Percentiles rank a stretch among this genome's conserved stretches.
phyloP scores from a whole-genome alignment of 345 rosid genomes.

The Salix exigua region DNA sequence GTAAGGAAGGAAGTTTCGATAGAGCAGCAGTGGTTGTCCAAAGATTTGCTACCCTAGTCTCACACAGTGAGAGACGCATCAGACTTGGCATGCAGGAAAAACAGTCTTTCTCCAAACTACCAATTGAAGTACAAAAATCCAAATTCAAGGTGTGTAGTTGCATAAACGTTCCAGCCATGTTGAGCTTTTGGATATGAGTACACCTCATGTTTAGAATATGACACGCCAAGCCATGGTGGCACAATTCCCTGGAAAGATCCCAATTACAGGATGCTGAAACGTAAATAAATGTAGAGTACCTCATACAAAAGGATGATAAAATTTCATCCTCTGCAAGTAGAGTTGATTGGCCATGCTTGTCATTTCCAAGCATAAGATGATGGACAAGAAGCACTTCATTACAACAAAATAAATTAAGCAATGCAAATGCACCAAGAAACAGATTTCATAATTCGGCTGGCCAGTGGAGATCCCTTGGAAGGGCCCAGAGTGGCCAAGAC shows the following conservation, averaged over 20 bases:
- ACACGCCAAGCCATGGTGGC: conserved; percentile 54
- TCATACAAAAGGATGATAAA: background rate
- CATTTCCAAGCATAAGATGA: background rate
- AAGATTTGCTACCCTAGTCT: conserved; percentile 69
- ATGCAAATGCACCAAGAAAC: background rate
- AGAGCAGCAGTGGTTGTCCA: conserved; percentile 80
- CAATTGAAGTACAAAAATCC: conserved; percentile 55
- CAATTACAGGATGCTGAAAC: conserved; percentile 31
- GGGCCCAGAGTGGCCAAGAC: no score
- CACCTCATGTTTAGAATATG: conserved; percentile 63
- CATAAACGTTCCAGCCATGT: conserved; percentile 66
- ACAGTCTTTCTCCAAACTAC: conserved; percentile 73
- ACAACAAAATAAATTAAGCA: background rate
- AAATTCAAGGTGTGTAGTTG: conserved; percentile 61
- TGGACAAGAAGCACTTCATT: background rate
- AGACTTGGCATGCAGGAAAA: conserved; percentile 79
- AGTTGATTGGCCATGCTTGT: background rate
- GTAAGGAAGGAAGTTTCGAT: conserved; percentile 62
- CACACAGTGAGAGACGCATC: conserved; percentile 72
- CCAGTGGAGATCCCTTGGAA: no score
- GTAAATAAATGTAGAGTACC: conserved; percentile 3
- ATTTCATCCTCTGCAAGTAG: conserved; percentile 1
- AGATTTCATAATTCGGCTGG: background rate
- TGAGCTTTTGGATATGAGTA: conserved; percentile 60
- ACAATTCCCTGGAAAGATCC: conserved; percentile 56